Percentiles rank a stretch among this genome's conserved stretches.
Evolutionary conservation across 2,329 filamentous ascomycete genomes (phyloP).

Genomic region (Pezicula carpinea): DNA sequence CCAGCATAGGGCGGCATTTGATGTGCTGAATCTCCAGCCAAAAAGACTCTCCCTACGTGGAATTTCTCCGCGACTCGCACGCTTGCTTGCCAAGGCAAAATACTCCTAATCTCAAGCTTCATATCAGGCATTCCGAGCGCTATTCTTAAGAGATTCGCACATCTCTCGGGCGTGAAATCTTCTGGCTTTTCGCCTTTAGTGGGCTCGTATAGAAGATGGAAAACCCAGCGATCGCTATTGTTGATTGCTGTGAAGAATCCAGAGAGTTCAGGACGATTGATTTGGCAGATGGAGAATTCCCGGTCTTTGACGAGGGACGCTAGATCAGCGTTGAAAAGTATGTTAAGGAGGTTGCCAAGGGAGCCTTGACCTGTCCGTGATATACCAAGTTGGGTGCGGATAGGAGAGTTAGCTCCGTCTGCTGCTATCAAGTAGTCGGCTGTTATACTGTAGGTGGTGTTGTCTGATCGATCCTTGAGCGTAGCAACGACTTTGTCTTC

Average conservation of each 20-base stretch:
- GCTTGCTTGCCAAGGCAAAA: slow-evolving; percentile 29
- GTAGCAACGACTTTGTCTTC: slow-evolving; percentile 23
- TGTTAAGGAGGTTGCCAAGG: slow-evolving; percentile 30
- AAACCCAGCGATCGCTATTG: slow-evolving; percentile 23
- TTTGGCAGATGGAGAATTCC: slow-evolving; percentile 30
- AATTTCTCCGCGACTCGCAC: slow-evolving; percentile 26
- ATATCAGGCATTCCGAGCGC: slow-evolving; percentile 27
- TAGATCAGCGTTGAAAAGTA: slow-evolving; percentile 30
- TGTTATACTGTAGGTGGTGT: slow-evolving; percentile 13
- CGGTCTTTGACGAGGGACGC: slow-evolving; percentile 23
- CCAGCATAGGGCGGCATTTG: slow-evolving; percentile 42
- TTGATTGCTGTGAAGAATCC: slow-evolving; percentile 23
- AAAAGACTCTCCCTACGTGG: slow-evolving; percentile 28
- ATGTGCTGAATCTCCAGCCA: slow-evolving; percentile 47
- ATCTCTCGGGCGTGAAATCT: slow-evolving; percentile 18
- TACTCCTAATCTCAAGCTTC: slow-evolving; percentile 29
- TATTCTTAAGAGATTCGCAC: slow-evolving; percentile 19
- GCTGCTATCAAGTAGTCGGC: slow-evolving; percentile 35
- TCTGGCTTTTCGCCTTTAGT: slow-evolving; percentile 14
- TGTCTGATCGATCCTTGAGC: slow-evolving; percentile 12
- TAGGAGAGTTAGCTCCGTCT: slow-evolving; percentile 30
- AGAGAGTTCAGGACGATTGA: slow-evolving; percentile 17
- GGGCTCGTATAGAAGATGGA: slow-evolving; percentile 22
- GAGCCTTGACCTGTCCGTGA: slow-evolving; percentile 25
- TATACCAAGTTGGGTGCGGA: slow-evolving; percentile 26